Evolutionary conservation across 352 stramenopile genomes (phyloP).

Genomic region (Phytophthora crassamura): DNA sequence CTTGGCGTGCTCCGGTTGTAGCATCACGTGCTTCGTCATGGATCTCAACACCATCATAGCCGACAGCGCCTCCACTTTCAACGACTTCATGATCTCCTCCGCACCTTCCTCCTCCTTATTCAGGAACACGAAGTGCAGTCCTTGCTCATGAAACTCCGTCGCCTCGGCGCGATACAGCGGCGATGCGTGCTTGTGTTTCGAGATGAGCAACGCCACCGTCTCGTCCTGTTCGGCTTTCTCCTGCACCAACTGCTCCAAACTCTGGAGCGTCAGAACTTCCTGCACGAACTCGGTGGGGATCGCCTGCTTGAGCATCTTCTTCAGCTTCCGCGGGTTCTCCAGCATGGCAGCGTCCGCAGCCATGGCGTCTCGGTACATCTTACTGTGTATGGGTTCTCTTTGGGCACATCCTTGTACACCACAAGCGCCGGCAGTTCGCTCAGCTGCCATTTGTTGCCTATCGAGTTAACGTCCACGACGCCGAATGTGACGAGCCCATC

Average conservation of each 20-base stretch:
- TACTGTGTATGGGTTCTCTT: conserved; percentile 80
- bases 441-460: conserved; percentile 67
- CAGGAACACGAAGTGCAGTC: conserved; percentile 64
- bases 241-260: conserved; percentile 36
- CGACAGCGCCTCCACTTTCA: conserved; percentile 50
- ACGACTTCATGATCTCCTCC: conserved; percentile 36
- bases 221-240: conserved; percentile 17
- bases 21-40: conserved; percentile 31
- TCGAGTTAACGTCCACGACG: conserved; percentile 46
- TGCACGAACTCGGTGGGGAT: conserved; percentile 62
- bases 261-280: conserved; percentile 36
- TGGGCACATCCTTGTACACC: conserved; percentile 64
- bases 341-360: conserved; percentile 42
- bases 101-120: conserved; percentile 41
- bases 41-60: conserved; percentile 59
- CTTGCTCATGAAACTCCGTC: conserved; percentile 57
- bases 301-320: conserved; percentile 67
- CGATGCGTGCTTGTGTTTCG: conserved; percentile 69
- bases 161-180: conserved; percentile 67
- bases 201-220: conserved; percentile 60
- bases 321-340: conserved; percentile 58
- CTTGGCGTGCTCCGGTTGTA: conserved; percentile 58
- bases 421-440: conserved; percentile 55
- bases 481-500: conserved; percentile 51
- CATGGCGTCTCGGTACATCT: conserved; percentile 61